Conservation (phyloP, 106 monocot species). For the Hemerocallis citrina region DNA sequence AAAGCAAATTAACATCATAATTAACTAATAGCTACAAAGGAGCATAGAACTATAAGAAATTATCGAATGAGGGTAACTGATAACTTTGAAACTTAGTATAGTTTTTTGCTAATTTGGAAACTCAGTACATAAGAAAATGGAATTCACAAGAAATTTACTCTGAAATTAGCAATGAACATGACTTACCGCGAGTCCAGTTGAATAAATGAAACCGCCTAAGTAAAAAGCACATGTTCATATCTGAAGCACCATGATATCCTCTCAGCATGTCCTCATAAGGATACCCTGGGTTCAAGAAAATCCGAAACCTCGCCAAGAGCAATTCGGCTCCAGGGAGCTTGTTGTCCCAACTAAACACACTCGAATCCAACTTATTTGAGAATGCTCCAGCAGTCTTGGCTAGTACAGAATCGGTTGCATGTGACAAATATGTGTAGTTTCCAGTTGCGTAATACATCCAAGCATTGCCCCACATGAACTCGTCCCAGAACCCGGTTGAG, state of each 20-base stretch:
- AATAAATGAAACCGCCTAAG: conserved; percentile 46
- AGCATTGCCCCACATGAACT: conserved; percentile 86
- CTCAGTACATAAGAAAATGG: too few relatives aligned
- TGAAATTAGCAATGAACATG: too few relatives aligned
- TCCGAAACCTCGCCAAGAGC: conserved; percentile 59
- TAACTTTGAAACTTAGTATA: too few relatives aligned
- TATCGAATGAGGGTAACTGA: too few relatives aligned
- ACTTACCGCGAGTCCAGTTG: conserved; percentile 78
- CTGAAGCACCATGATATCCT: conserved; percentile 47
- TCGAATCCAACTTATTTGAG: conserved; percentile 27
- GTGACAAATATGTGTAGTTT: conserved; percentile 43
- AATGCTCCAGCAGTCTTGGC: conserved; percentile 56
- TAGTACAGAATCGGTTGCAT: conserved; percentile 55
- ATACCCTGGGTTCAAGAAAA: conserved; percentile 85
- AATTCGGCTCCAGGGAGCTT: conserved; percentile 81
- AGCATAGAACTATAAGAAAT: too few relatives aligned
- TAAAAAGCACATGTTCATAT: conserved; percentile 48
- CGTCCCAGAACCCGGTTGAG: conserved; percentile 85
- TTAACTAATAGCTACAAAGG: too few relatives aligned
- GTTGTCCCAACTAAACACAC: conserved; percentile 94
- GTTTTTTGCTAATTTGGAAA: too few relatives aligned
- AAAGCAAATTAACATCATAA: too few relatives aligned
- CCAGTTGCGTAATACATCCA: conserved; percentile 97
- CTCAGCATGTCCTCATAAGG: conserved; percentile 77
- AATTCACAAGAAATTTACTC: too few relatives aligned